A percentile compares a stretch with the other conserved stretches of the same genome.
phyloP scores from a whole-genome alignment of 2,329 filamentous ascomycete genomes.

The Fusarium concolor region DNA sequence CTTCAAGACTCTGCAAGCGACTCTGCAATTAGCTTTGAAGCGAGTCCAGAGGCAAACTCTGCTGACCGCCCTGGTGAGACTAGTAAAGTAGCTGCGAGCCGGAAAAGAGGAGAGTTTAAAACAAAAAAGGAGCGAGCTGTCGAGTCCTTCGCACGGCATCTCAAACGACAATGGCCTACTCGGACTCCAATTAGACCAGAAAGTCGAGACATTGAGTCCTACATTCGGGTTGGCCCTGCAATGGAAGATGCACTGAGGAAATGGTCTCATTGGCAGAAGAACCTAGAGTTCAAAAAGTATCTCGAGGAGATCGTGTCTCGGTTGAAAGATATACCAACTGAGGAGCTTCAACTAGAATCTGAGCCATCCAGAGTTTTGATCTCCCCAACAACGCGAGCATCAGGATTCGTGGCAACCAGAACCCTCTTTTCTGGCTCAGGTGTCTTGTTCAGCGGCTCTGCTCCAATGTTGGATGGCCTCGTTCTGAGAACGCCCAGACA shows the following conservation, averaged over 20 bases:
- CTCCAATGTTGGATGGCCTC: not conserved
- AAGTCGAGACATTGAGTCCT: not conserved
- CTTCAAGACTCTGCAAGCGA: not conserved
- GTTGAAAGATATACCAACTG: not conserved
- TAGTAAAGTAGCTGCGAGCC: not conserved
- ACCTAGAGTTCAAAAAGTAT: conserved; percentile 21
- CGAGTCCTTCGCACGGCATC: not conserved
- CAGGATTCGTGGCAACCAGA: conserved; percentile 20
- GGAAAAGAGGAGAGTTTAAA: not conserved
- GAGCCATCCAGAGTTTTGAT: fast-evolving
- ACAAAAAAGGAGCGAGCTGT: not conserved
- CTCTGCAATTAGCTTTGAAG: not conserved
- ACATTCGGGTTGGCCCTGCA: conserved; percentile 10
- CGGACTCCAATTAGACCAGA: not conserved
- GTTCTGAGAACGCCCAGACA: not conserved
- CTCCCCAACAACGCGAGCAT: fast-evolving
- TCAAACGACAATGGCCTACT: conserved; percentile 29
- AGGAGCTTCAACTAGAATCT: not conserved
- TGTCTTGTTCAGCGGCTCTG: fast-evolving
- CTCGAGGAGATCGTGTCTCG: not conserved
- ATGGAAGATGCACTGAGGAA: not conserved
- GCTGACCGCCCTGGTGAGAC: not conserved
- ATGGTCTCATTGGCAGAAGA: conserved; percentile 31
- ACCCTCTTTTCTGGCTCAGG: conserved; percentile 4
- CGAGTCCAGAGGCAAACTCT: not conserved